Evolutionary conservation across 345 rosid species (phyloP), one percentile per base, ranked within the genome.

Genomic region (Leavenworthia alabamica): DNA sequence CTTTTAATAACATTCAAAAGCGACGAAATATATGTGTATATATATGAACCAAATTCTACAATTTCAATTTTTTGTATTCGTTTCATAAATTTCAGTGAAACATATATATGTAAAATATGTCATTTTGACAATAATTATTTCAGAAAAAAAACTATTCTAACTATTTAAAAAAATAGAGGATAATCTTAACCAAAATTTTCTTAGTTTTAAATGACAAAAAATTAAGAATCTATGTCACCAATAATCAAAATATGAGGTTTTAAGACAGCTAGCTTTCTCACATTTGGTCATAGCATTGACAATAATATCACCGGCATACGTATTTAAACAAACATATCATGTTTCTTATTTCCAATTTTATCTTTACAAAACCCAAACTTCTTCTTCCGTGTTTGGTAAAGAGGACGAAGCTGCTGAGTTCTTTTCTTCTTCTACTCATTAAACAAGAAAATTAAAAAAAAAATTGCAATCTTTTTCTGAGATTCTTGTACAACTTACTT

Each of bases 211-310:
- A 55, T 20, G 7, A 12, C 1, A 3, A 9, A 53, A 36, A 24
- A 40, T 36, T 55, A 56, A 56, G 16, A 19, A 59, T 17, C 14
- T 56, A 56, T 24, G 48, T 26, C 32, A 43, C 29, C 41, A 44
- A 59, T 59, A 41, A 59, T 43, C 20, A n/a, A n/a, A n/a, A 29
- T 64, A 75, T 54, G 80, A 77, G 75, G 54, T 62, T 49, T 57
- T 61, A 28, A 41, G 70, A 64, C 75, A 52, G 56, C 36, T 70
- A 73, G 60, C 77, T 64, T 57, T 72, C 45, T 74, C 62, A 46
- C 56, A 13, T 9, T 62, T 48, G 56, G 80, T 77, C 83, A 61
- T n/a, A 75, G 16, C 76, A 55, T 67, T 58, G 27, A 73, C 81
- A 64, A 70, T 77, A 63, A 63, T 67, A 47, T 45, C 54, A 60